These are phyloP conservation scores for Saturnispora kantuleensis DNA, from an alignment of 805 yeast genomes.

Conservation along the genomic window DNA sequence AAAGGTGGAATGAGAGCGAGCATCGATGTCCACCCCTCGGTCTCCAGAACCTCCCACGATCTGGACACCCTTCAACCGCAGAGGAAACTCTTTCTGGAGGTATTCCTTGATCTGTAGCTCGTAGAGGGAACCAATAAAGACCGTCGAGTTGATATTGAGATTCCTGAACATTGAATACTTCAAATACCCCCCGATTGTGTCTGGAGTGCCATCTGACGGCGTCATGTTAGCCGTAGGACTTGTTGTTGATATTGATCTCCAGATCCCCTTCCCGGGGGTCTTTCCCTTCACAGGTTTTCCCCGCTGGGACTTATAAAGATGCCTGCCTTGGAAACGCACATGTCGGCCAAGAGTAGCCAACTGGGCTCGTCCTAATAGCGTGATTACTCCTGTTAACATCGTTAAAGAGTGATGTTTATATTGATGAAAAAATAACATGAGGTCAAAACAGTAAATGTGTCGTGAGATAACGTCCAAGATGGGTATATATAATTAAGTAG, in stretches of 20 bases:
- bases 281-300: too few relatives aligned
- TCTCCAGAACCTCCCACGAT: constrained; percentile 49
- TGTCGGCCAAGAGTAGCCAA: too few relatives aligned
- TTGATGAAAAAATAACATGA: too few relatives aligned
- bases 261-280: not conserved
- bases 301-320: too few relatives aligned
- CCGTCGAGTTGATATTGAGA: constrained; percentile 37
- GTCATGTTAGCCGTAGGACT: not conserved
- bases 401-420: too few relatives aligned
- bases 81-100: constrained; percentile 20
- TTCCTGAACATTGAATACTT: constrained; percentile 25
- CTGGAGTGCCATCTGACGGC: constrained; percentile 16
- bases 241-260: constrained; percentile 6
- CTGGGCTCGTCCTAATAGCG: too few relatives aligned
- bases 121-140: constrained; percentile 45
- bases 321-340: too few relatives aligned
- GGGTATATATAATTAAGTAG: too few relatives aligned
- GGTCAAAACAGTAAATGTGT: too few relatives aligned
- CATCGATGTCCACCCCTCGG: constrained; percentile 46
- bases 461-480: too few relatives aligned
- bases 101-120: constrained; percentile 36
- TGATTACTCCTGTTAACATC: too few relatives aligned
- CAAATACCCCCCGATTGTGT: constrained; percentile 24
- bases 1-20: constrained; percentile 14
- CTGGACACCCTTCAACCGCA: constrained; percentile 22